Percentiles rank a stretch among this genome's conserved stretches.
phyloP scores from a whole-genome alignment of 345 rosid species.

The Rhizophora apiculata region DNA sequence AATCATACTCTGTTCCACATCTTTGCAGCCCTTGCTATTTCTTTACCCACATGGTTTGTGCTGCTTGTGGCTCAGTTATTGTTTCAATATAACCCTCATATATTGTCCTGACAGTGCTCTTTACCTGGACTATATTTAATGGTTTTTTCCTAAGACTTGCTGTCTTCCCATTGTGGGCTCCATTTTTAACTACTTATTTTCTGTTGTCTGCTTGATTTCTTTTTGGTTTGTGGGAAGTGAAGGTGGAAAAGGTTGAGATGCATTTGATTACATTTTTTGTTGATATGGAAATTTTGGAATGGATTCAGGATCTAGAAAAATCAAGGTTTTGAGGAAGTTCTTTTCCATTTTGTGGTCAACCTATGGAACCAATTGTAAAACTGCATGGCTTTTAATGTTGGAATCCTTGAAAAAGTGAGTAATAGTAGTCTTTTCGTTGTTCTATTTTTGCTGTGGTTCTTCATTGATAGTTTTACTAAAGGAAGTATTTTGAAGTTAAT shows the following conservation, averaged over 20 bases:
- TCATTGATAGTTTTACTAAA: neutral
- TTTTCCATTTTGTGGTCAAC: conserved; percentile 47
- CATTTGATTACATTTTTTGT: neutral
- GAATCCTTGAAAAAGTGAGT: conserved; percentile 44
- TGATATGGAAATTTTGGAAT: conserved; percentile 14
- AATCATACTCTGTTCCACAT: neutral
- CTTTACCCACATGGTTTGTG: no score
- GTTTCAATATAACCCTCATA: neutral
- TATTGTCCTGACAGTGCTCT: neutral
- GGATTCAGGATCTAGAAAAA: conserved; percentile 53
- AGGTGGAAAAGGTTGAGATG: neutral
- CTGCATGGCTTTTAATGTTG: conserved; percentile 28
- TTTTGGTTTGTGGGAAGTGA: neutral
- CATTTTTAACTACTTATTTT: no score
- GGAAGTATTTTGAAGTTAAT: neutral
- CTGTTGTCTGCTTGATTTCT: no score
- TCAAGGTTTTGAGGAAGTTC: conserved; percentile 55
- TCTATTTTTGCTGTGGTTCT: neutral
- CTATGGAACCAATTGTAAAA: conserved; percentile 69
- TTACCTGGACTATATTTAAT: no score
- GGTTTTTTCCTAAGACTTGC: neutral
- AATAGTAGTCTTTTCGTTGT: neutral
- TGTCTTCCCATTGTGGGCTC: no score
- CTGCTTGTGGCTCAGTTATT: neutral
- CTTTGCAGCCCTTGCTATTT: neutral